Evolutionary conservation across 1,284 basidiomycete species (phyloP).

Genomic region (Takashimella koratensis): DNA sequence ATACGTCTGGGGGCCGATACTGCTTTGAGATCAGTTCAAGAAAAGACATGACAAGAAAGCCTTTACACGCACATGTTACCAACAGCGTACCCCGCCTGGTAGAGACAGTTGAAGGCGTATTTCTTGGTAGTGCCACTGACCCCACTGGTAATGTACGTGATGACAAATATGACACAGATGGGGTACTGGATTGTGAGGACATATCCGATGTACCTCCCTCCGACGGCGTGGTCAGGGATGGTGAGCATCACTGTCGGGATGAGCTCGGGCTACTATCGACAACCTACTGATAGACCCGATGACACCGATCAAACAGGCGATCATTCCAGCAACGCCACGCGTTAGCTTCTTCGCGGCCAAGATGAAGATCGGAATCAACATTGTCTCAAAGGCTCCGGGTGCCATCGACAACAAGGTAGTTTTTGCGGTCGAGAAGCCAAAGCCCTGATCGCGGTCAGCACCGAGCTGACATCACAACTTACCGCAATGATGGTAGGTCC

Average conservation of each 20-base stretch:
- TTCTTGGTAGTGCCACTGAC: constrained; percentile 13
- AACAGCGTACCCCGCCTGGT: constrained; percentile 7
- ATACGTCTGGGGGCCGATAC: constrained; percentile 30
- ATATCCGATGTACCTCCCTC: constrained; percentile 8
- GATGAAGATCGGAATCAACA: constrained; percentile 27
- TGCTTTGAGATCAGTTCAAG: neutral
- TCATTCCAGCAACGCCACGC: constrained; percentile 24
- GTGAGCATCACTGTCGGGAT: constrained; percentile 2
- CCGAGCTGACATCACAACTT: neutral
- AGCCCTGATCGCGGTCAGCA: constrained; percentile 6
- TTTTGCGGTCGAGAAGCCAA: constrained; percentile 29
- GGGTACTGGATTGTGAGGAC: constrained; percentile 5
- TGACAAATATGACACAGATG: constrained; percentile 8
- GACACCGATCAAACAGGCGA: constrained; percentile 5
- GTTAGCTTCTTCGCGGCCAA: constrained; percentile 20
- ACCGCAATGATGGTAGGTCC: constrained; percentile 32
- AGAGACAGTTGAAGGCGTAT: constrained; percentile 10
- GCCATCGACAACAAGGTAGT: constrained; percentile 38
- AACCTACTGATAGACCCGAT: constrained; percentile 6
- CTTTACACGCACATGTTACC: constrained; percentile 24
- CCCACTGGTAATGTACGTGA: constrained; percentile 5
- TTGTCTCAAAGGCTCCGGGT: constrained; percentile 27
- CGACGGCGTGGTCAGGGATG: neutral
- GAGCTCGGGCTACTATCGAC: neutral
- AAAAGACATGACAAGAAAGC: constrained; percentile 6